Conservation (phyloP, 768 basidiomycete genomes). For the Boletus rubropictus region DNA sequence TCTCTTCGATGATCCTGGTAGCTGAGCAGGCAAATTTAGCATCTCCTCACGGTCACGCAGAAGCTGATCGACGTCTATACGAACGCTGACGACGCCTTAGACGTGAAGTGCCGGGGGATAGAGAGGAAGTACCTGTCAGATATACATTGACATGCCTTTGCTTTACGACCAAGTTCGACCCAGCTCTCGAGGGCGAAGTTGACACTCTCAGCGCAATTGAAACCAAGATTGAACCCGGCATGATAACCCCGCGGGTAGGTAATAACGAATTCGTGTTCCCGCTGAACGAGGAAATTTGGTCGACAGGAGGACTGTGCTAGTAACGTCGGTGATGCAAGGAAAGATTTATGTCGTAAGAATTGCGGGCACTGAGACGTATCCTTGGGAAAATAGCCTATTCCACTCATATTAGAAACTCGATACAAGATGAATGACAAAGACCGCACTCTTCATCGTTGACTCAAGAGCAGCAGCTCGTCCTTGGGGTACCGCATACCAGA, state of each 20-base stretch:
- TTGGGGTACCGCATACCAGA: slow-evolving; percentile 97
- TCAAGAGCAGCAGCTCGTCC: slow-evolving; percentile 79
- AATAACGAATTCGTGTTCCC: slow-evolving; percentile 93
- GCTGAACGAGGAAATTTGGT: slow-evolving; percentile 87
- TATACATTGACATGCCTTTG: slow-evolving; percentile 72
- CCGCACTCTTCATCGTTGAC: slow-evolving; percentile 77
- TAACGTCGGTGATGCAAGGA: slow-evolving; percentile 81
- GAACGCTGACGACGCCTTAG: slow-evolving; percentile 53
- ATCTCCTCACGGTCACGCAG: slow-evolving; percentile 57
- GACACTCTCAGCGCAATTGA: slow-evolving; percentile 96
- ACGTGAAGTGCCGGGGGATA: not conserved
- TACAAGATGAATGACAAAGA: not conserved
- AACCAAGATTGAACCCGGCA: slow-evolving; percentile 92
- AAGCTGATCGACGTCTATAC: slow-evolving; percentile 88
- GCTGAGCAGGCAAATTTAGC: slow-evolving; percentile 4
- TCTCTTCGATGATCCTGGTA: slow-evolving; percentile 31
- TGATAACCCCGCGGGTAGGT: slow-evolving; percentile 95
- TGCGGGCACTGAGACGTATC: slow-evolving; percentile 83
- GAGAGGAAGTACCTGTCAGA: slow-evolving; percentile 52
- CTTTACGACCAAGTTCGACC: slow-evolving; percentile 81
- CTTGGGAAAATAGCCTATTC: slow-evolving; percentile 78
- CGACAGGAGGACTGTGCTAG: slow-evolving; percentile 73
- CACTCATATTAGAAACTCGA: slow-evolving; percentile 3
- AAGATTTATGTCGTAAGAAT: slow-evolving; percentile 95
- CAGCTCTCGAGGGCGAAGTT: slow-evolving; percentile 96